Evolutionary conservation across 176 grass and related monocot genomes (phyloP), one percentile per base, ranked within the genome.

Genomic region (Avena eriantha): DNA sequence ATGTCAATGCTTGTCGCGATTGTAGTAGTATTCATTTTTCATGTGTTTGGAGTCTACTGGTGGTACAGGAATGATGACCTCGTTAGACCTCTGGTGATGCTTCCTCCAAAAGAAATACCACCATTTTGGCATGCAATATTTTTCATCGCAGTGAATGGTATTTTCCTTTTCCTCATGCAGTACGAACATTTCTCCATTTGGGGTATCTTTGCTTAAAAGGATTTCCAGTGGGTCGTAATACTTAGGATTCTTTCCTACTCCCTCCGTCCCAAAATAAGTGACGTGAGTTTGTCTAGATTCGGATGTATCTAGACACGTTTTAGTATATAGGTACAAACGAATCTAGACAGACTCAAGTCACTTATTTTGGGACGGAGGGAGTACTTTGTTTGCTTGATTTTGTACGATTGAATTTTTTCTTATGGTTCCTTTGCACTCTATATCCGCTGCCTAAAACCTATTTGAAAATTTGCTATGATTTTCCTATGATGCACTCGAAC

Each of bases 51-150:
- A 80, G 87, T 99, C 54, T 99, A 99, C 76, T 99, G 90, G 92
- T 96, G 90, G 81, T 99, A 94, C 84, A 96, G 88, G 84, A 96
- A 96, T 71, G 90, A 92, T 79, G 94, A 96, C 68, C 90, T 99
- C 69, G 24, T 96, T 82, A 87, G 86, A 85, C 97, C 97, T 87
- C 88, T 99, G 19, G 55, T 94, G 82, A 88, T 94, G 90, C 87
- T 99, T 79, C 90, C 97, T 82, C 97, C 97, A 43, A 94, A 96
- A 86, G 94, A 96, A 93, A 96, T 96, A 90, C 97, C 94, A 78
- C 97, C 92, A 83, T 99, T 99, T 91, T 99, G 97, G 97, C 97
- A 99, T 86, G 90, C 97, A 50, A 88, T 96, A 84, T 99, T 99
- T 84, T 93, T 99, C 82, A 96, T 99, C 65, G 82, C 94, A 46